Evolutionary conservation across 495 filamentous ascomycete genomes (phyloP), one percentile per base, ranked within the genome.

Genomic region (Apiosordaria backusii): DNA sequence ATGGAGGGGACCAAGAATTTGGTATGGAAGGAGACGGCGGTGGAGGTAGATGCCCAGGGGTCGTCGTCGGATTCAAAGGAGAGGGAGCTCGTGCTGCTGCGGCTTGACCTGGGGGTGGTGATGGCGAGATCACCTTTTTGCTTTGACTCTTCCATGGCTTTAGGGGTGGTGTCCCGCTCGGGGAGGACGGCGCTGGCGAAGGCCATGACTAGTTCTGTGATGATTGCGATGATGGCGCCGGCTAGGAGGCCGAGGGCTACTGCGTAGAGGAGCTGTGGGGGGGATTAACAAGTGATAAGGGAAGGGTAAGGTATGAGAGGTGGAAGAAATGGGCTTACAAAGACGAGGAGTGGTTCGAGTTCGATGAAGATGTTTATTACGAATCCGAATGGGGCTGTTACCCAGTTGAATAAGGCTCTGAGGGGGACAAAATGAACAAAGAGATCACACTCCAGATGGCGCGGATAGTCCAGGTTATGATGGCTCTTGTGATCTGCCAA

Each of bases 1-100:
- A 10, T 0, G 22, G 19, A 21, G 22, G 57, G 23, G 16, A 19
- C 23, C 35, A 45, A 45, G 16, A 45, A 45, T 7, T 45, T 60
- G 57, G 7, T 7, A 26, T 60, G 22, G 22, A 2, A 2, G 53
- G 19, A 21, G 53, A 35, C 29, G 29, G 35, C 53, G 9, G 53
- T 57, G 16, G 53, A n/a, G 19, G 53, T 21, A 9, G 53, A 2
- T 57, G 23, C 26, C 59, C 59, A 61, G 59, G 26, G 59, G 27
- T 61, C 59, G 18, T 61, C 59, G 27, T 61, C 59, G 25, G 24
- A 19, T 40, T 27, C 57, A 59, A 59, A 59, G 21, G 57, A 59
- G 23, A 45, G 35, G n/a, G n/a, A 21, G 52, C 52, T 55, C 1
- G n/a, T 55, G n/a, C 13, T 55, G n/a, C 9, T 23, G 13, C 53